A percentile compares a stretch with the other conserved stretches of the same genome.
phyloP scores from a whole-genome alignment of 345 rosid genomes.

The Sapria himalayana region DNA sequence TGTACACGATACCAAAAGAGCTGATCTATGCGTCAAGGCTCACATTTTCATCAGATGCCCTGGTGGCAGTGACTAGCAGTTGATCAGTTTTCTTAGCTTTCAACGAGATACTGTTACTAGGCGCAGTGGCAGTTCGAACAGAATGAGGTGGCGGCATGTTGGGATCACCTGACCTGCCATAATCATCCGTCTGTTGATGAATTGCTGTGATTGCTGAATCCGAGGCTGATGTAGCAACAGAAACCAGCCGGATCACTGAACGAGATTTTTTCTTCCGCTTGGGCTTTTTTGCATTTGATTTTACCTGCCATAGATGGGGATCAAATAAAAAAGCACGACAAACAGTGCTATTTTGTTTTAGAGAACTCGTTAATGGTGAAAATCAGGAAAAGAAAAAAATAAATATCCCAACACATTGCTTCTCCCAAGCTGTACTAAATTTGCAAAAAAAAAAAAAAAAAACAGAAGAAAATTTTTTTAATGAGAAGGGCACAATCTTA shows the following conservation, averaged over 20 bases:
- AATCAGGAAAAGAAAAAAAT: too few species aligned
- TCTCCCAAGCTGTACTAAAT: too few species aligned
- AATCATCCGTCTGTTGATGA: conserved; percentile 10
- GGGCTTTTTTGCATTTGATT: conserved; percentile 45
- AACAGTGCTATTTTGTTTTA: background rate
- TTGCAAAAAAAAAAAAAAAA: too few species aligned
- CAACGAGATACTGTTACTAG: conserved; percentile 37
- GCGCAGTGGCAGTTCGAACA: conserved; percentile 40
- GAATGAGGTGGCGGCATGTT: conserved; percentile 52
- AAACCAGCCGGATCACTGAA: conserved; percentile 51
- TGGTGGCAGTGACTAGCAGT: conserved; percentile 22
- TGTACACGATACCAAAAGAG: too few species aligned
- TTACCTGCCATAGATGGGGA: conserved; percentile 22
- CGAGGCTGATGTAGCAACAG: conserved; percentile 28
- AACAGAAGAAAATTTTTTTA: too few species aligned
- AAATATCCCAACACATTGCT: too few species aligned
- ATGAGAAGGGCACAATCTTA: too few species aligned
- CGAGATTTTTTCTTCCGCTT: conserved; percentile 59
- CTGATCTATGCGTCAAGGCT: conserved; percentile 17
- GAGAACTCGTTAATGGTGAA: background rate
- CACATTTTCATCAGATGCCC: conserved; percentile 57
- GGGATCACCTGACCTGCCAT: conserved; percentile 15
- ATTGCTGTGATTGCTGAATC: conserved; percentile 16
- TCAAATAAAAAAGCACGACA: background rate
- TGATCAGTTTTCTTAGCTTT: conserved; percentile 61